These are phyloP conservation scores for Moesziomyces globuligerus DNA, from an alignment of 1,284 basidiomycete species.

Conservation along the genomic window DNA sequence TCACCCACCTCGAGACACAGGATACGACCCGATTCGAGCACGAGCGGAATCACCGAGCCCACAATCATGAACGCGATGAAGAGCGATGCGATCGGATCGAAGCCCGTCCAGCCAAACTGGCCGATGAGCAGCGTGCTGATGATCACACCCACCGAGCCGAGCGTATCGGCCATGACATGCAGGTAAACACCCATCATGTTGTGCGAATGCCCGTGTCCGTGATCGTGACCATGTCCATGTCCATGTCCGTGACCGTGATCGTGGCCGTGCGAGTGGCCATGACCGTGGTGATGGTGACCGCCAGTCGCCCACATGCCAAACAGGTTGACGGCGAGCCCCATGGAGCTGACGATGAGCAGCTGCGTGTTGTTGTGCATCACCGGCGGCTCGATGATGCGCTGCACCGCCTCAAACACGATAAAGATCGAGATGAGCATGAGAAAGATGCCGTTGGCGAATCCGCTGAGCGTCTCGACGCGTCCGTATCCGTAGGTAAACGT, in stretches of 20 bases:
- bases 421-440: constrained; percentile 95
- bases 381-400: constrained; percentile 93
- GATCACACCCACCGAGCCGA: constrained; percentile 96
- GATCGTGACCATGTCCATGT: constrained; percentile 65
- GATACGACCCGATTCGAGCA: constrained; percentile 89
- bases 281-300: constrained; percentile 57
- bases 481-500: constrained; percentile 96
- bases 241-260: constrained; percentile 67
- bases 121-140: constrained; percentile 95
- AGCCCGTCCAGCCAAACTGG: constrained; percentile 98
- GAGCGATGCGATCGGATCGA: constrained; percentile 96
- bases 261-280: constrained; percentile 66
- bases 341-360: constrained; percentile 84
- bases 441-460: constrained; percentile 98
- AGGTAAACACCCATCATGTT: constrained; percentile 99
- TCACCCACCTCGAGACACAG: constrained; percentile 83
- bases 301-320: constrained; percentile 99
- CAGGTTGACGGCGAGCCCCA: constrained; percentile 91
- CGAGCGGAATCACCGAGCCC: constrained; percentile 91
- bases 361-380: constrained; percentile 94
- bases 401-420: constrained; percentile 97
- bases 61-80: constrained; percentile 96
- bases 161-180: constrained; percentile 71
- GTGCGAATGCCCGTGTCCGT: constrained; percentile 79
- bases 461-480: constrained; percentile 97